These are phyloP conservation scores for Fusarium miscanthi DNA, from an alignment of 2,329 filamentous ascomycete genomes.

Conservation along the genomic window DNA sequence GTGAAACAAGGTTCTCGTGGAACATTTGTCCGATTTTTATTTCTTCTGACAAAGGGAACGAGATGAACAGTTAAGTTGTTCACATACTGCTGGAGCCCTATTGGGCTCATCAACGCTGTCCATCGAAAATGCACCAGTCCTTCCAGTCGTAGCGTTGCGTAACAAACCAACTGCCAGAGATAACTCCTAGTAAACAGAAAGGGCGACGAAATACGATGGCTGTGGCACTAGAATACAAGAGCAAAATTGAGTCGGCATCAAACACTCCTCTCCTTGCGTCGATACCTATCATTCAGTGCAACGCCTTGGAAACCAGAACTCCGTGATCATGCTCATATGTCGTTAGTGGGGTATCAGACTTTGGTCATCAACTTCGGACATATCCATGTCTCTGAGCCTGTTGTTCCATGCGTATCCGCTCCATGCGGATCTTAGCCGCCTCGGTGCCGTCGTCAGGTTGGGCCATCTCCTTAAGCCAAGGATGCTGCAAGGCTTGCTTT, in stretches of 20 bases:
- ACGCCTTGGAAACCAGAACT: slow-evolving; percentile 44
- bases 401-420: slow-evolving; percentile 59
- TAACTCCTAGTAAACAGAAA: slow-evolving; percentile 40
- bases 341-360: slow-evolving; percentile 42
- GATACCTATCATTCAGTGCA: slow-evolving; percentile 39
- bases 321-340: slow-evolving; percentile 50
- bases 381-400: slow-evolving; percentile 46
- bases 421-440: slow-evolving; percentile 71
- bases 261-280: slow-evolving; percentile 26
- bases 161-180: slow-evolving; percentile 37
- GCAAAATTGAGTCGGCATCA: slow-evolving; percentile 39
- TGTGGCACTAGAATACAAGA: slow-evolving; percentile 49
- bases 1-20: slow-evolving; percentile 34
- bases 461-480: slow-evolving; percentile 74
- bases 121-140: slow-evolving; percentile 36
- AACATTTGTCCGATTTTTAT: slow-evolving; percentile 49
- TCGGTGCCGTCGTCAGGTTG: slow-evolving; percentile 75
- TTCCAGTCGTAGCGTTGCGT: slow-evolving; percentile 38
- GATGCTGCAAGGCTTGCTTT: slow-evolving; percentile 72
- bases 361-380: slow-evolving; percentile 41
- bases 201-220: slow-evolving; percentile 37
- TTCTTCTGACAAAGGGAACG: slow-evolving; percentile 45
- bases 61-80: slow-evolving; percentile 42
- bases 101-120: slow-evolving; percentile 33
- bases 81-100: slow-evolving; percentile 37